Conservation (phyloP, 2,329 filamentous ascomycete species). For the Arthrobotrys iridis region DNA sequence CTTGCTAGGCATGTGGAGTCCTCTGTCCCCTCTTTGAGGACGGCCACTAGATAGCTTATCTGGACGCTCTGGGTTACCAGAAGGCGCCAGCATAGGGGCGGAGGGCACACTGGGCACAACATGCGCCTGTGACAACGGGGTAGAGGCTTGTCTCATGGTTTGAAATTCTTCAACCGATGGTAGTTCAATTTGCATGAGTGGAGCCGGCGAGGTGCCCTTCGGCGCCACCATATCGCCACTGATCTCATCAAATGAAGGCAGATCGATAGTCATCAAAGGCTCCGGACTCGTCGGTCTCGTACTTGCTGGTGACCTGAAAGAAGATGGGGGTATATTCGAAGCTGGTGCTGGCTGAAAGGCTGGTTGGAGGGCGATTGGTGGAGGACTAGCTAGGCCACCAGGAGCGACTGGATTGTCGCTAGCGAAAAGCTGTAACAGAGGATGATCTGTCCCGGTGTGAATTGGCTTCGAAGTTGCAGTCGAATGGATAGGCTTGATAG, state of each 20-base stretch:
- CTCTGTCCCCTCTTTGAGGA: constrained; percentile 31
- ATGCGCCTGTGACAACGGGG: constrained; percentile 44
- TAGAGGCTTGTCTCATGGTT: constrained; percentile 48
- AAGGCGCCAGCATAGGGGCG: constrained; percentile 28
- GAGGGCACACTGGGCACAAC: constrained; percentile 35
- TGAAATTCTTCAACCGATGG: constrained; percentile 45
- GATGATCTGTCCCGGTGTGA: constrained; percentile 44
- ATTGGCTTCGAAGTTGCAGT: constrained; percentile 15
- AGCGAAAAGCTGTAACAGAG: constrained; percentile 45
- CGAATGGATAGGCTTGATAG: constrained; percentile 25
- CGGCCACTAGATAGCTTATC: constrained; percentile 26
- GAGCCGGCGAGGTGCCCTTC: constrained; percentile 37
- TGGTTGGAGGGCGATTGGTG: constrained; percentile 32
- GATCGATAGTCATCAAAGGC: constrained; percentile 52
- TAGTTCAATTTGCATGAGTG: constrained; percentile 44
- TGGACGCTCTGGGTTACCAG: constrained; percentile 5
- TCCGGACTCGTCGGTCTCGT: constrained; percentile 48
- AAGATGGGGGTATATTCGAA: constrained; percentile 24
- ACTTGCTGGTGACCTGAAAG: constrained; percentile 48
- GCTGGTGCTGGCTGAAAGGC: constrained; percentile 40
- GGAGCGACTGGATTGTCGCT: background rate
- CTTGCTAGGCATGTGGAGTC: constrained; percentile 46
- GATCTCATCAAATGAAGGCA: constrained; percentile 50
- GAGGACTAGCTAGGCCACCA: constrained; percentile 3
- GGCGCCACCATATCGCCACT: constrained; percentile 39